phyloP scores from a whole-genome alignment of 2,329 filamentous ascomycete genomes.

The Corinectria fuckeliana region DNA sequence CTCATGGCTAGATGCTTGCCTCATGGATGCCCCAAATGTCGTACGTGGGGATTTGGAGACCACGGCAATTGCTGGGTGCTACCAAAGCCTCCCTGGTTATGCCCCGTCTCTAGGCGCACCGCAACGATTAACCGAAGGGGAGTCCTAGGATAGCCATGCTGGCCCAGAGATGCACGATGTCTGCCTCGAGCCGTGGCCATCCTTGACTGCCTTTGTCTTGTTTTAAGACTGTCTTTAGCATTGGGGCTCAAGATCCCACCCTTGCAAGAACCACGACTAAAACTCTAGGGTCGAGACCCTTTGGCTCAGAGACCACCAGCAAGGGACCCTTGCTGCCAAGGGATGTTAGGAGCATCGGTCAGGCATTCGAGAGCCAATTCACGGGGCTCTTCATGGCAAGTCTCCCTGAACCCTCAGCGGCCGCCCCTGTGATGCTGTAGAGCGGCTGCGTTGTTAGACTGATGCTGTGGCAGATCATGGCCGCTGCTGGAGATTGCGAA shows the following conservation, averaged over 20 bases:
- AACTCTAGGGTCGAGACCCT: neutral
- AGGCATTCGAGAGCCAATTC: neutral
- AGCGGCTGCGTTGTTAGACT: neutral
- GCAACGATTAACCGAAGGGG: no score
- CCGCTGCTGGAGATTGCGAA: slow-evolving; percentile 1
- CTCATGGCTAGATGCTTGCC: neutral
- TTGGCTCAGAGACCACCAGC: neutral
- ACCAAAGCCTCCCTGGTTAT: neutral
- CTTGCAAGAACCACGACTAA: neutral
- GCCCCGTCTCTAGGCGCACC: no score
- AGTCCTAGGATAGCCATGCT: neutral
- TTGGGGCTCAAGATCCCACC: neutral
- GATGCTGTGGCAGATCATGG: neutral
- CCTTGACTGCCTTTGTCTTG: neutral
- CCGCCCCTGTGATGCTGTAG: neutral
- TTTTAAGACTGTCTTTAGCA: neutral
- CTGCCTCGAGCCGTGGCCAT: neutral
- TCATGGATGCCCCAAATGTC: neutral
- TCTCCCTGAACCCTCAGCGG: no score
- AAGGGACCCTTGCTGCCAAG: neutral
- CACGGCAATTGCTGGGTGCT: no score
- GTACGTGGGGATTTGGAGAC: neutral
- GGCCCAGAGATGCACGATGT: neutral
- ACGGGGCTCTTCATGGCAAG: neutral
- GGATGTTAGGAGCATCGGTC: neutral